A percentile compares a stretch with the other conserved stretches of the same genome.
Evolutionary conservation across 2,329 filamentous ascomycete species (phyloP).

Genomic region (Cladophialophora yegresii): DNA sequence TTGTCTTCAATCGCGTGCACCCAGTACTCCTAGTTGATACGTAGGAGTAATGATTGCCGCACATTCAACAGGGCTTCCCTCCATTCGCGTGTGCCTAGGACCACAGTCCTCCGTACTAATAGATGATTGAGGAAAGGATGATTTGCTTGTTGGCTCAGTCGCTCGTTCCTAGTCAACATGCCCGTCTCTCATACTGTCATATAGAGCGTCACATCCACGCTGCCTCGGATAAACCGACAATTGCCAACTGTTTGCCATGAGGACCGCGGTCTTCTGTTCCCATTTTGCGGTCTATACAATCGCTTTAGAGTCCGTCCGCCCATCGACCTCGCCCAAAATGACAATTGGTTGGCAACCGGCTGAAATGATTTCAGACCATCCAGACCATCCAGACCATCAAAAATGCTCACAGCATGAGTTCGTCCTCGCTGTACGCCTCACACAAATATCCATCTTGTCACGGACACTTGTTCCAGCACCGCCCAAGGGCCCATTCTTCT

Average conservation of each 20-base stretch:
- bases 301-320: background rate
- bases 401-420: constrained; percentile 9
- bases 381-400: background rate
- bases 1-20: background rate
- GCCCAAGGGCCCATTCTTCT: background rate
- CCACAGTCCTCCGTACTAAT: background rate
- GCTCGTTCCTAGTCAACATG: background rate
- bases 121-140: background rate
- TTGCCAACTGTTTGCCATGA: constrained; percentile 13
- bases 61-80: background rate
- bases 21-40: too few relatives aligned
- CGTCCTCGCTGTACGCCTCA: constrained; percentile 1
- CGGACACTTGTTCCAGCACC: background rate
- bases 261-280: constrained; percentile 3
- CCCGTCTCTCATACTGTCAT: background rate
- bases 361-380: background rate
- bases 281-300: constrained; percentile 4
- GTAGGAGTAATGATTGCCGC: background rate
- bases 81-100: background rate
- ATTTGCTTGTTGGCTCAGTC: background rate
- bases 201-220: background rate
- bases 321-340: constrained; percentile 1
- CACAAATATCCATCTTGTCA: background rate
- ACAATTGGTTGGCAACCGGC: background rate
- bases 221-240: background rate